Evolutionary conservation across 1,139 yeast genomes (phyloP).

Genomic region (Candida glucosophila): DNA sequence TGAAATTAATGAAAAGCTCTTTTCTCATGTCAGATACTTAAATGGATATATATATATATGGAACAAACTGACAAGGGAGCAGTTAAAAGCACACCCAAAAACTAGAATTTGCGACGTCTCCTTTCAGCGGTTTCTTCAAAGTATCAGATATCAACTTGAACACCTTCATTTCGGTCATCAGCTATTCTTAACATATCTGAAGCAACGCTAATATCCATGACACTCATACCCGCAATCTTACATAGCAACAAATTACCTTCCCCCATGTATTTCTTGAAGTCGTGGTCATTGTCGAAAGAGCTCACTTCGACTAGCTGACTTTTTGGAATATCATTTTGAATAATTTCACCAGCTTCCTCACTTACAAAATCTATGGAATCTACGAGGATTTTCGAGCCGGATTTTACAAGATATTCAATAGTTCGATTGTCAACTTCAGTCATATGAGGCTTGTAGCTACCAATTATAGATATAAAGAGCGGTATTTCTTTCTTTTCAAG

Average conservation of each 20-base stretch:
- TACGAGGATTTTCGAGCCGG: constrained; percentile 42
- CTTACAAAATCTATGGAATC: constrained; percentile 52
- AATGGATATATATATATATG: too few relatives aligned
- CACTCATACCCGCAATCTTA: constrained; percentile 52
- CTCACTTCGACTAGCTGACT: constrained; percentile 38
- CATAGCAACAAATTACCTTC: constrained; percentile 27
- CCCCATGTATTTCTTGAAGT: constrained; percentile 3
- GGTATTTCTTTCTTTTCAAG: constrained; percentile 18
- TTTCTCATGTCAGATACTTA: too few relatives aligned
- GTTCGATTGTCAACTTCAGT: constrained; percentile 47
- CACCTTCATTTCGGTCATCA: too few relatives aligned
- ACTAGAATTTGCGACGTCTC: too few relatives aligned
- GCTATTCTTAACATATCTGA: too few relatives aligned
- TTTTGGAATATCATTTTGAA: constrained; percentile 30
- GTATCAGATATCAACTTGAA: too few relatives aligned
- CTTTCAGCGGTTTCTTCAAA: too few relatives aligned
- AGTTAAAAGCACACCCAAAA: too few relatives aligned
- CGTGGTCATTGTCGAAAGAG: constrained; percentile 16
- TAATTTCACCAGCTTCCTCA: constrained; percentile 58
- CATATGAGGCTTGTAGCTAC: constrained; percentile 66
- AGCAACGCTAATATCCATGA: constrained; percentile 51
- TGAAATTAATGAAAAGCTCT: too few relatives aligned
- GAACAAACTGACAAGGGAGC: too few relatives aligned
- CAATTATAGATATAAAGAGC: constrained; percentile 56
- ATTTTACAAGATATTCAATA: constrained; percentile 15